Conservation (phyloP, 768 basidiomycete genomes). For the Rhodocollybia butyracea region DNA sequence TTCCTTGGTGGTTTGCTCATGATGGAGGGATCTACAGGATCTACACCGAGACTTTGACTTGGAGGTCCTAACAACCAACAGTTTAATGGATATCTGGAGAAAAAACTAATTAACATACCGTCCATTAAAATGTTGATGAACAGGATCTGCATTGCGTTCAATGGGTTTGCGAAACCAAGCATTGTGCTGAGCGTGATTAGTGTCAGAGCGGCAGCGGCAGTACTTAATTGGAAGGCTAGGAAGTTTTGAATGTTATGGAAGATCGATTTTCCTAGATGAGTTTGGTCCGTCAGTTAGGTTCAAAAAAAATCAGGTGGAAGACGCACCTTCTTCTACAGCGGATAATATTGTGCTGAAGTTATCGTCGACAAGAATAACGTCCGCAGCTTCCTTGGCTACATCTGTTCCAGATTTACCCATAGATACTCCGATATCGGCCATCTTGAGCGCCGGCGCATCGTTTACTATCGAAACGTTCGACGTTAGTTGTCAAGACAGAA, state of each 20-base stretch:
- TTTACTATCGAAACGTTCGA: conserved; percentile 56
- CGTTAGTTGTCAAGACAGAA: conserved; percentile 6
- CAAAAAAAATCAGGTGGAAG: neutral
- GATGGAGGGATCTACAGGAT: conserved; percentile 90
- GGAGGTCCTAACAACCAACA: conserved; percentile 82
- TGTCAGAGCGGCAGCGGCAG: conserved; percentile 94
- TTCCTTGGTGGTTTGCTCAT: conserved; percentile 92
- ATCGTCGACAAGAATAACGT: conserved; percentile 95
- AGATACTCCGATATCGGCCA: conserved; percentile 96
- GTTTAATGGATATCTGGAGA: neutral
- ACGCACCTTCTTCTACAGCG: conserved; percentile 86
- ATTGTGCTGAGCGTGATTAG: conserved; percentile 93
- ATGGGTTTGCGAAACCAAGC: conserved; percentile 84
- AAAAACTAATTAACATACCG: conserved; percentile 43
- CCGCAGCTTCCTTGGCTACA: conserved; percentile 97
- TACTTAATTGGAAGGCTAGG: conserved; percentile 94
- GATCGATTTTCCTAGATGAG: conserved; percentile 79
- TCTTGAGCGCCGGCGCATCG: conserved; percentile 94
- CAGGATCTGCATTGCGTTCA: conserved; percentile 99
- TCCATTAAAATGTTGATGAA: conserved; percentile 99
- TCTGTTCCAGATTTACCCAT: conserved; percentile 99
- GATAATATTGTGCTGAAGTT: conserved; percentile 94
- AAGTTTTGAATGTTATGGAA: conserved; percentile 99
- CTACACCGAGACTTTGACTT: conserved; percentile 93
- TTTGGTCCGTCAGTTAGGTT: conserved; percentile 11